phyloP scores from a whole-genome alignment of 768 basidiomycete species.

The Boletellus emodensis region DNA sequence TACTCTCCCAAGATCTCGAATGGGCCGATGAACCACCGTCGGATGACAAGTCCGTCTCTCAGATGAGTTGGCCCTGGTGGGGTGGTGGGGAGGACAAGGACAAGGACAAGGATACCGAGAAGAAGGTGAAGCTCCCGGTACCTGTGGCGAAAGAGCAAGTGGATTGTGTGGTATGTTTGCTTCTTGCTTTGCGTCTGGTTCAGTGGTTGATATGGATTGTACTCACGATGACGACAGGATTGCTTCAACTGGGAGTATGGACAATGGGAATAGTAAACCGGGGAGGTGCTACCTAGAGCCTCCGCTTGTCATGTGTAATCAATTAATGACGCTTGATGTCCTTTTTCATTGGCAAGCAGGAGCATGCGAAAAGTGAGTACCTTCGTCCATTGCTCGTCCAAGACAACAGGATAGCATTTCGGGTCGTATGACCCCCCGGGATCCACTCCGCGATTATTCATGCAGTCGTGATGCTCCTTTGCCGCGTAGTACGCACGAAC shows the following conservation, averaged over 20 bases:
- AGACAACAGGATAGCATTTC: no score
- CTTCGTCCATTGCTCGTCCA: no score
- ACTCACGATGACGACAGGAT: conserved; percentile 41
- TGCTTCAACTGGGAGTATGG: conserved; percentile 74
- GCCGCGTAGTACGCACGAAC: no score
- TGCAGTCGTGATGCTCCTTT: no score
- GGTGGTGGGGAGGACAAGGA: conserved; percentile 31
- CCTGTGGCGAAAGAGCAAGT: conserved; percentile 50
- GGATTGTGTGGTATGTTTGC: conserved; percentile 57
- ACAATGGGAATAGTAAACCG: conserved; percentile 26
- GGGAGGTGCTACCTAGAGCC: not conserved
- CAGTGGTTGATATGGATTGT: not conserved
- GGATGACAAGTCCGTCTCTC: not conserved
- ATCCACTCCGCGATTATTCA: no score
- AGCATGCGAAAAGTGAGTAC: no score
- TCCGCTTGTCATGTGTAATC: not conserved
- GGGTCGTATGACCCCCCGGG: no score
- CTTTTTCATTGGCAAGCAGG: no score
- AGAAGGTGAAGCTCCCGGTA: conserved; percentile 33
- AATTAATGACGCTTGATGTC: not conserved
- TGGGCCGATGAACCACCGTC: conserved; percentile 38
- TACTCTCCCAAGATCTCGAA: conserved; percentile 51
- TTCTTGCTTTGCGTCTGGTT: not conserved
- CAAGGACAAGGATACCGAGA: conserved; percentile 19
- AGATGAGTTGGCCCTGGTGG: conserved; percentile 27